Percentiles rank a stretch among this genome's conserved stretches.
These are phyloP conservation scores for Starmerella cellae DNA, from an alignment of 805 yeast species.

Conservation along the genomic window DNA sequence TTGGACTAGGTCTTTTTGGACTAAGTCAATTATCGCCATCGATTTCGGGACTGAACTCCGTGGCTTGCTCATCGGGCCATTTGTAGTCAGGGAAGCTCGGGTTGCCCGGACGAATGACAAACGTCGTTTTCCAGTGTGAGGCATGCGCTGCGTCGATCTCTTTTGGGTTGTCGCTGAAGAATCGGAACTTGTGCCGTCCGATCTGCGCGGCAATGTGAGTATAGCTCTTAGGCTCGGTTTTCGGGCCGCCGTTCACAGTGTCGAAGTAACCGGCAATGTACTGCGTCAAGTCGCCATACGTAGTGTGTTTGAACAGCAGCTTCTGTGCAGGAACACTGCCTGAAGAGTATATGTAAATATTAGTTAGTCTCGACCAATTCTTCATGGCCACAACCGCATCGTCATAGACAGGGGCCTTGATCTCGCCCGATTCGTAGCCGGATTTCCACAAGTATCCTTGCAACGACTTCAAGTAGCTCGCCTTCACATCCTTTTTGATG, in stretches of 20 bases:
- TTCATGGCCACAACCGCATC: constrained; percentile 56
- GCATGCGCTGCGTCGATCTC: constrained; percentile 65
- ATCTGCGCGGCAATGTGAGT: constrained; percentile 38
- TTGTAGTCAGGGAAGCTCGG: constrained; percentile 18
- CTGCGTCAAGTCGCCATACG: constrained; percentile 33
- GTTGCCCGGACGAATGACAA: constrained; percentile 71
- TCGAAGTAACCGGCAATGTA: constrained; percentile 62
- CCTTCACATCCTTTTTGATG: constrained; percentile 60
- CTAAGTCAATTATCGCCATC: not conserved
- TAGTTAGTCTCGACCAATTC: constrained; percentile 27
- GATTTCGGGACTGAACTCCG: too few relatives aligned
- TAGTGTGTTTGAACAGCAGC: constrained; percentile 52
- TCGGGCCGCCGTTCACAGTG: constrained; percentile 70
- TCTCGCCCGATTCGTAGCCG: constrained; percentile 67
- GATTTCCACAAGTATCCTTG: constrained; percentile 75
- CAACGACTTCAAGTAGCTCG: constrained; percentile 56
- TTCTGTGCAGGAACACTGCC: constrained; percentile 84
- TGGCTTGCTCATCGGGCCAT: constrained; percentile 2
- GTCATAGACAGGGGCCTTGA: constrained; percentile 59
- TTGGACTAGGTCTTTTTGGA: not conserved
- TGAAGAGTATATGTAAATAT: constrained; percentile 69
- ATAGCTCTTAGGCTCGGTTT: constrained; percentile 47
- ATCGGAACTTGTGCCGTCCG: constrained; percentile 34
- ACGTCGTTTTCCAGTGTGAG: constrained; percentile 45
- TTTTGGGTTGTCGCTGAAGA: constrained; percentile 65